Percentiles rank a stretch among this genome's conserved stretches.
Conservation (phyloP, 1,139 yeast species). For the Eremothecium gossypii region DNA sequence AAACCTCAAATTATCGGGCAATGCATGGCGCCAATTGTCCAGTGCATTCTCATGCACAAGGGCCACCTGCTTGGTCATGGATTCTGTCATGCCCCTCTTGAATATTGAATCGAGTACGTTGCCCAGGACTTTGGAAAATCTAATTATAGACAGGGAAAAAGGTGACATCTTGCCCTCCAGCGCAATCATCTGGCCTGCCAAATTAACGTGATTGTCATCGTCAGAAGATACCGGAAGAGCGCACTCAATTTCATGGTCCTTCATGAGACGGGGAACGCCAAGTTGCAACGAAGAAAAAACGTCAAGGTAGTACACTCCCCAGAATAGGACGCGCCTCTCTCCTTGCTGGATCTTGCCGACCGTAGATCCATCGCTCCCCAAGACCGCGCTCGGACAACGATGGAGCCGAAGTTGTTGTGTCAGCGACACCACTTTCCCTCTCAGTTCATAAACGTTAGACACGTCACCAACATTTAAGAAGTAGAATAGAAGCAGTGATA, state of each 20-base stretch:
- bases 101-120: slow-evolving; percentile 59
- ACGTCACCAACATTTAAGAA: slow-evolving; percentile 68
- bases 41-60: slow-evolving; percentile 56
- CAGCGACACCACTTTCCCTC: slow-evolving; percentile 74
- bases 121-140: slow-evolving; percentile 67
- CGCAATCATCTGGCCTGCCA: slow-evolving; percentile 18
- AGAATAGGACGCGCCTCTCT: slow-evolving; percentile 69
- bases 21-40: slow-evolving; percentile 70
- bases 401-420: slow-evolving; percentile 80
- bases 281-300: slow-evolving; percentile 63
- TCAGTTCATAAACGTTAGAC: slow-evolving; percentile 60
- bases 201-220: slow-evolving; percentile 41
- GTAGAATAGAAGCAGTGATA: slow-evolving; percentile 60
- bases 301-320: slow-evolving; percentile 78
- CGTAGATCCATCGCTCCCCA: slow-evolving; percentile 47
- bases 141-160: slow-evolving; percentile 53
- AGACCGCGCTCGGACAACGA: slow-evolving; percentile 79
- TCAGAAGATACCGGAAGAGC: slow-evolving; percentile 69
- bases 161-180: slow-evolving; percentile 63
- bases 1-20: slow-evolving; percentile 54
- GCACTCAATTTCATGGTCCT: slow-evolving; percentile 78
- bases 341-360: slow-evolving; percentile 63
- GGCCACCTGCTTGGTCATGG: slow-evolving; percentile 31
- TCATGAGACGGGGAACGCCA: slow-evolving; percentile 74
- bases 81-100: slow-evolving; percentile 39